phyloP scores from a whole-genome alignment of 2,329 filamentous ascomycete species.

The Shiraia bambusicola region DNA sequence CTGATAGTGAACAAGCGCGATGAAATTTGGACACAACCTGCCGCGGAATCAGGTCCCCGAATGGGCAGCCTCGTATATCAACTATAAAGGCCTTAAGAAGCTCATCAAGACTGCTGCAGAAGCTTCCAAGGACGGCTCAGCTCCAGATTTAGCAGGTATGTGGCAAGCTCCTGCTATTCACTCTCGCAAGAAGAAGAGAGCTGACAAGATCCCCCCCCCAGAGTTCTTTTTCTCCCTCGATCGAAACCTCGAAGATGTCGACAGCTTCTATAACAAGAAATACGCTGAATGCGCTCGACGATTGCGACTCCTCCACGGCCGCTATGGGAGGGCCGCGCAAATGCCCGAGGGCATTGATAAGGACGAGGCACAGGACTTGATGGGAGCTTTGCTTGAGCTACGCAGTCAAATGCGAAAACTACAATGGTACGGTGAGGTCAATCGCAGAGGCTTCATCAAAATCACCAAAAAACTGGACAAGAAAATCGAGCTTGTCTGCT shows the following conservation, averaged over 20 bases:
- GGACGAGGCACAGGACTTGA: slow-evolving; percentile 88
- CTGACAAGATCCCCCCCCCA: slow-evolving; percentile 45
- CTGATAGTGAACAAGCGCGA: slow-evolving; percentile 17
- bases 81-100: slow-evolving; percentile 93
- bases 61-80: slow-evolving; percentile 81
- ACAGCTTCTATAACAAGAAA: slow-evolving; percentile 96
- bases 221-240: slow-evolving; percentile 97
- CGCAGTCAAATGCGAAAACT: slow-evolving; percentile 85
- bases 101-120: slow-evolving; percentile 80
- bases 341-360: slow-evolving; percentile 72
- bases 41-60: slow-evolving; percentile 83
- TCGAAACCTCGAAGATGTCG: slow-evolving; percentile 94
- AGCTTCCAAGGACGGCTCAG: slow-evolving; percentile 66
- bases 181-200: too few relatives aligned
- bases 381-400: slow-evolving; percentile 85
- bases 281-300: slow-evolving; percentile 81
- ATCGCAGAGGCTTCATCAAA: slow-evolving; percentile 91
- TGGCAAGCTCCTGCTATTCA: slow-evolving; percentile 18
- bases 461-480: slow-evolving; percentile 99
- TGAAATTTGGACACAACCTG: slow-evolving; percentile 59
- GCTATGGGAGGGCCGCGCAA: slow-evolving; percentile 76
- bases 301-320: slow-evolving; percentile 80
- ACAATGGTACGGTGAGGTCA: slow-evolving; percentile 97
- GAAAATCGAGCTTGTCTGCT: slow-evolving; percentile 73
- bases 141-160: slow-evolving; percentile 89